A percentile compares a stretch with the other conserved stretches of the same genome.
Conservation (phyloP, 306 rosid genomes). For the Acacia confusa region DNA sequence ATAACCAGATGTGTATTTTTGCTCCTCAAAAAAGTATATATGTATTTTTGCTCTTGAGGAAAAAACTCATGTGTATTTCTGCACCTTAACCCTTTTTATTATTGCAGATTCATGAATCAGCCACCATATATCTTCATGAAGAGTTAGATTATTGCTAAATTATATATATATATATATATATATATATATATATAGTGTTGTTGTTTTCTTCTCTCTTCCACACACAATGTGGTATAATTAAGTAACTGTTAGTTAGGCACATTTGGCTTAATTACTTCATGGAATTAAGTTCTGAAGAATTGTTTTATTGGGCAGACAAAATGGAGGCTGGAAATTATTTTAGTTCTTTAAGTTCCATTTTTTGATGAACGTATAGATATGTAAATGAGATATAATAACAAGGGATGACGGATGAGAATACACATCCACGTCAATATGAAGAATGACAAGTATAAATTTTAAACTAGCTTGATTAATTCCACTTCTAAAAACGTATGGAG, state of each 20-base stretch:
- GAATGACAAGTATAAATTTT: background rate
- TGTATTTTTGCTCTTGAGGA: too few species aligned
- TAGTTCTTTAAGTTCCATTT: background rate
- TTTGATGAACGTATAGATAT: too few species aligned
- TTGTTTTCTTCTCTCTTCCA: background rate
- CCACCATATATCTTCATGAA: background rate
- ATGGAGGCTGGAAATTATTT: background rate
- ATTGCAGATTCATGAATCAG: conserved; percentile 1
- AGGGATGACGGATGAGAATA: too few species aligned
- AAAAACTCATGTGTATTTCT: too few species aligned
- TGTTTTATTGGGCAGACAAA: background rate
- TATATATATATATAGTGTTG: background rate
- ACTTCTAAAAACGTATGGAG: background rate
- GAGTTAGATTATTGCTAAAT: background rate
- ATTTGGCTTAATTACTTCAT: background rate
- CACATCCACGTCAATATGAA: background rate
- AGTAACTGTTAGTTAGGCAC: background rate
- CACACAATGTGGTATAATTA: background rate
- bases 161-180: background rate
- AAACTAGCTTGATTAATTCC: background rate
- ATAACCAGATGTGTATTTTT: too few species aligned
- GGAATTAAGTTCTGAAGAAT: background rate
- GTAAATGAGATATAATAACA: background rate
- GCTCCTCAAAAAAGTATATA: too few species aligned
- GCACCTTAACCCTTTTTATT: too few species aligned